Evolutionary conservation across 768 basidiomycete species (phyloP).

Genomic region (Kwoniella bestiolae): DNA sequence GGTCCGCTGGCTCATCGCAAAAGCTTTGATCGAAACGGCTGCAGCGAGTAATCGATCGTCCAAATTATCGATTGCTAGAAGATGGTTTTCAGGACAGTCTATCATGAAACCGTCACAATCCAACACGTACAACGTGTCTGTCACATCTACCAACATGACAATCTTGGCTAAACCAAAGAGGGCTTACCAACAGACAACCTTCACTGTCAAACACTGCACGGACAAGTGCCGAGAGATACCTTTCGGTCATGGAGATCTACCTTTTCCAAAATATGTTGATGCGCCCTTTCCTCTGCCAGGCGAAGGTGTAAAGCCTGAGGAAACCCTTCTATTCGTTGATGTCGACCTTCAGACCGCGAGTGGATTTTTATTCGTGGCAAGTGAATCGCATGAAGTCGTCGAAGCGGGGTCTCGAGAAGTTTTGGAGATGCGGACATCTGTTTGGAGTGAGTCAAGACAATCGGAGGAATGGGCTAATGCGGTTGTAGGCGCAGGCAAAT

Average conservation of each 20-base stretch:
- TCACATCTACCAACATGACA: constrained; percentile 16
- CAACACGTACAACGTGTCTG: not conserved
- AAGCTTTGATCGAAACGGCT: constrained; percentile 69
- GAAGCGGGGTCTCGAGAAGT: not conserved
- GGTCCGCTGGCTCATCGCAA: constrained; percentile 84
- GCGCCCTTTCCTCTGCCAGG: constrained; percentile 44
- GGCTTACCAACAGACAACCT: not conserved
- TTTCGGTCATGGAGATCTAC: not conserved
- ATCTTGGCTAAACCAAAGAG: constrained; percentile 1
- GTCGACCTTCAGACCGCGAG: not conserved
- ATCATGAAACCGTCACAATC: not conserved
- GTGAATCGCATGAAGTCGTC: not conserved
- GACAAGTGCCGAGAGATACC: constrained; percentile 2
- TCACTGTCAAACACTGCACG: not conserved
- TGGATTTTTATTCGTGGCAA: constrained; percentile 6
- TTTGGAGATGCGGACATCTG: not conserved
- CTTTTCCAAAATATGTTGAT: not conserved
- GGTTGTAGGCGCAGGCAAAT: not conserved
- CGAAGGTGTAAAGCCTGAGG: constrained; percentile 40
- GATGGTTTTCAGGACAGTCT: constrained; percentile 8
- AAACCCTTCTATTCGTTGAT: constrained; percentile 20
- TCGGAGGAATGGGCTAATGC: not conserved
- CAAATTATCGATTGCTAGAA: constrained; percentile 13
- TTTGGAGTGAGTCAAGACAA: constrained; percentile 13
- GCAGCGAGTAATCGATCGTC: not conserved